phyloP scores from a whole-genome alignment of 768 basidiomycete genomes.

The Atractiella rhizophila region DNA sequence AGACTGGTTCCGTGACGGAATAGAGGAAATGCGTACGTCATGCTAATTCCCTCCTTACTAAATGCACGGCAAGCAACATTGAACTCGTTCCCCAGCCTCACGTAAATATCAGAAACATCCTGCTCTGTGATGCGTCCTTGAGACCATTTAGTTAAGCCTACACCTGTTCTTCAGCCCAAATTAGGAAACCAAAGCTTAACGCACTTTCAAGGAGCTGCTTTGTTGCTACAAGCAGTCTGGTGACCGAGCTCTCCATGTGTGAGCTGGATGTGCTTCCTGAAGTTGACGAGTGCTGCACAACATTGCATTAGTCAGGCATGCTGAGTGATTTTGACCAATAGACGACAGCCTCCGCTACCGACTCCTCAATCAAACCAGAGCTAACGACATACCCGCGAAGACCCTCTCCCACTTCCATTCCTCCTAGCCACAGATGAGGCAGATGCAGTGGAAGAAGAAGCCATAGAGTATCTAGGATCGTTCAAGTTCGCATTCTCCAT shows the following conservation, averaged over 20 bases:
- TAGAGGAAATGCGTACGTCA: constrained; percentile 39
- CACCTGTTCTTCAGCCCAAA: background rate
- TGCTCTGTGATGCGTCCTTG: constrained; percentile 40
- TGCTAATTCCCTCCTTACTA: constrained; percentile 54
- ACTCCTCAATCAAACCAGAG: too few relatives aligned
- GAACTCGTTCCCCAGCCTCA: constrained; percentile 87
- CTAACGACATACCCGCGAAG: too few relatives aligned
- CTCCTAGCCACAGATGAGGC: background rate
- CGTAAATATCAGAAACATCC: constrained; percentile 88
- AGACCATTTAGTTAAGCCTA: constrained; percentile 67
- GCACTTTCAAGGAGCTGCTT: constrained; percentile 58
- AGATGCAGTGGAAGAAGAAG: background rate
- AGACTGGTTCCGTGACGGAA: background rate
- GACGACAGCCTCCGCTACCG: background rate
- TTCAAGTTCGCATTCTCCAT: too few relatives aligned
- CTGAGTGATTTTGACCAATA: background rate
- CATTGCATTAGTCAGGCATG: background rate
- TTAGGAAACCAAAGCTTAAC: background rate
- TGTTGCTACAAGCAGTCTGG: constrained; percentile 73
- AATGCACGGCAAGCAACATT: constrained; percentile 81
- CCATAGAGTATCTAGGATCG: too few relatives aligned
- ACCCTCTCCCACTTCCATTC: background rate
- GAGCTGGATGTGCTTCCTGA: background rate
- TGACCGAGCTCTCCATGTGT: constrained; percentile 57
- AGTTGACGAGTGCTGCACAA: background rate